Evolutionary conservation across 257 asterid species (phyloP), one percentile per base, ranked within the genome.

Genomic region (Solanum chiquidenum): DNA sequence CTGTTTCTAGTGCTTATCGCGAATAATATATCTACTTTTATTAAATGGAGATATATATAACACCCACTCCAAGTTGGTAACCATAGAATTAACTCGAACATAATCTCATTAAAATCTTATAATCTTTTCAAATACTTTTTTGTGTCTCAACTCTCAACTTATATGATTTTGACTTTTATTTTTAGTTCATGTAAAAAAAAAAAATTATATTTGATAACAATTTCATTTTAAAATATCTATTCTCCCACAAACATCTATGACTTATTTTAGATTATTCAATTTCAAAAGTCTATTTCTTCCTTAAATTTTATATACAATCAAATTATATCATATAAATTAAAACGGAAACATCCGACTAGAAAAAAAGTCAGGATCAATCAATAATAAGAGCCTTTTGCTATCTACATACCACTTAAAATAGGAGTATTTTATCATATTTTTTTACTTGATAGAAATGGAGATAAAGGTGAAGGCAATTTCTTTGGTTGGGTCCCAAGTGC

Each of bases 321-420:
- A 60, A 23, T 0, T 23, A 23, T 2, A 4, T 23, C 6, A 23
- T 0, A 23, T 21, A 11, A 8, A 75, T 75, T 60, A 1, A 60
- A 21, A 3, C 2, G 6, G 0, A 46, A 46, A 4, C 4, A 46
- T 46, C 1, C 2, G 20, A 12, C 2, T 46, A 4, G 2, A 1
- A 58, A 23, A 58, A 20, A 3, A 20, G 64, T 1, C 55, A 46
- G 20, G 55, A 20, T 46, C 20, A 46, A 25, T 40, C 42, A 40
- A n/a, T 40, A 77, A 7, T 18, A 34, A 40, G 37, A 5, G 6
- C 3, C 8, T 80, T 79, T 80, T 18, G 64, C 42, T 46, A 46
- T 80, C 40, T 46, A 49, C 60, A 0, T 5, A 46, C 42, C 85
- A 18, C 42, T 29, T 16, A 3, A 46, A 46, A 46, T 79, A 79